A percentile compares a stretch with the other conserved stretches of the same genome.
Conservation (phyloP, 2,329 filamentous ascomycete genomes). For the Ophiostoma montium region DNA sequence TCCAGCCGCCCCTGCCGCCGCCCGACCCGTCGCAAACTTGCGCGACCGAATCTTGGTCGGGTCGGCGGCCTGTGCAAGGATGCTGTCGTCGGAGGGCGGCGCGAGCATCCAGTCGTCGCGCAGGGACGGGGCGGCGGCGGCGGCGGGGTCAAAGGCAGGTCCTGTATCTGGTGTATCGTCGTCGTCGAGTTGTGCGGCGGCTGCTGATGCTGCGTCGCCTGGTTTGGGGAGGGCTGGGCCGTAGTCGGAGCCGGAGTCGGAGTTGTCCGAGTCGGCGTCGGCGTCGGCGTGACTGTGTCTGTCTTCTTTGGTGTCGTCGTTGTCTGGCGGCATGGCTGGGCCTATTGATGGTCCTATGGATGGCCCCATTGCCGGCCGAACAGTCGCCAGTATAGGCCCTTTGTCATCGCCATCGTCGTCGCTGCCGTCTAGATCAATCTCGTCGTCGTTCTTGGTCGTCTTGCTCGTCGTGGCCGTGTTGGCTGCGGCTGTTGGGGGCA, state of each 20-base stretch:
- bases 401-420: conserved; percentile 18
- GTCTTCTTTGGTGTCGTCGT: background rate
- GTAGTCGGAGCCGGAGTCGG: conserved; percentile 45
- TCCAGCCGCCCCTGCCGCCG: conserved; percentile 16
- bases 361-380: background rate
- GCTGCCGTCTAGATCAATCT: conserved; percentile 26
- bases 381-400: background rate
- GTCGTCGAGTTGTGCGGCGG: conserved; percentile 8
- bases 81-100: conserved; percentile 42
- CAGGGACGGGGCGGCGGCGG: conserved; percentile 34
- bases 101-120: conserved; percentile 80
- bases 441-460: conserved; percentile 22
- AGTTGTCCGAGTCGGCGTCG: conserved; percentile 29
- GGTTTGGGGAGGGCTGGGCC: conserved; percentile 44
- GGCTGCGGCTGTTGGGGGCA: conserved; percentile 10
- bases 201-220: conserved; percentile 4
- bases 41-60: conserved; percentile 71
- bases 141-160: conserved; percentile 28
- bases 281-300: conserved; percentile 16
- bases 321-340: conserved; percentile 11
- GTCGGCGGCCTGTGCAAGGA: conserved; percentile 50
- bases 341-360: conserved; percentile 8
- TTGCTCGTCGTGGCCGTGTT: conserved; percentile 12
- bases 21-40: conserved; percentile 59
- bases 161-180: conserved; percentile 19